These are phyloP conservation scores for Carex sylvatica DNA, from an alignment of 202 grass and related monocot species.

Conservation along the genomic window DNA sequence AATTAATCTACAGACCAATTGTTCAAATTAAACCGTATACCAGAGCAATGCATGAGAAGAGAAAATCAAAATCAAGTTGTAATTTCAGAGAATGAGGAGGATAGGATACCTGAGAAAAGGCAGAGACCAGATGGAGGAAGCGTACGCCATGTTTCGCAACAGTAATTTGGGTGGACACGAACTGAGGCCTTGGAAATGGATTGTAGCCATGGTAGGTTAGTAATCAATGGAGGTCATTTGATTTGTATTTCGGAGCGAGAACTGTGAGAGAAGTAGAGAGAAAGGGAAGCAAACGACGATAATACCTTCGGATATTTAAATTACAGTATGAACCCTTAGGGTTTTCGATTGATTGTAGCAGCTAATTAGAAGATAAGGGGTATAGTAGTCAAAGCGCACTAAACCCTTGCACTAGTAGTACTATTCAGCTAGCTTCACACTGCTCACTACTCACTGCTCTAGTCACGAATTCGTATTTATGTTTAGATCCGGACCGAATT, in stretches of 20 bases:
- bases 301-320: background rate
- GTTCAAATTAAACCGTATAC: too few species aligned
- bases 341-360: background rate
- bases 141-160: background rate
- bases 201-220: background rate
- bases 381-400: background rate
- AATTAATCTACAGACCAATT: background rate
- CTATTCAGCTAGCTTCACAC: too few species aligned
- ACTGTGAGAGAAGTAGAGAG: background rate
- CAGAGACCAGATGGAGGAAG: background rate
- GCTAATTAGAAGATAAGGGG: background rate
- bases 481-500: too few species aligned
- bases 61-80: background rate
- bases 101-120: slow-evolving; percentile 16
- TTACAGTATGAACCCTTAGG: background rate
- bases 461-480: too few species aligned
- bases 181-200: background rate
- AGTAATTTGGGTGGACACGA: background rate
- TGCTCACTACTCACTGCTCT: too few species aligned
- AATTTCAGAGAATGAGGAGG: background rate
- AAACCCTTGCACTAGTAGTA: background rate
- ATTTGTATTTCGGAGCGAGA: background rate
- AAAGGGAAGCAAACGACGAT: background rate
- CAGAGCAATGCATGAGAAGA: background rate
- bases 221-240: background rate